phyloP scores from a whole-genome alignment of 371 early-diverging fungal species.

The Sanchytrium tribonematis region DNA sequence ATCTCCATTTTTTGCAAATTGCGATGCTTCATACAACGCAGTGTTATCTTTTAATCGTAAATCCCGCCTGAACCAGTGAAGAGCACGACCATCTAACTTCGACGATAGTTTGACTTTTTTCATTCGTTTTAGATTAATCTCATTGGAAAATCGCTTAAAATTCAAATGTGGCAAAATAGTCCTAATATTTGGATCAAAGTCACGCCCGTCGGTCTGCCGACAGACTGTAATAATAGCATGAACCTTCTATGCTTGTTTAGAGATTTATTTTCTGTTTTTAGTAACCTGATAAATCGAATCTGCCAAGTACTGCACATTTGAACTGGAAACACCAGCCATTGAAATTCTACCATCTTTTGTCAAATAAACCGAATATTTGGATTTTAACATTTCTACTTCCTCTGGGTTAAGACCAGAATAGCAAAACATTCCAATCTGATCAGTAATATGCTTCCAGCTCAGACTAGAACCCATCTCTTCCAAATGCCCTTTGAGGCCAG shows the following conservation, averaged over 20 bases:
- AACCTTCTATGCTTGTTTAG: too few relatives aligned
- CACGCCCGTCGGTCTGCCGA: too few relatives aligned
- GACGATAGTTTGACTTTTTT: too few relatives aligned
- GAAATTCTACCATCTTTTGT: constrained; percentile 89
- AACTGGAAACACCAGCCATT: constrained; percentile 72
- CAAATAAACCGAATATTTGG: constrained; percentile 71
- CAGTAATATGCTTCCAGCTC: constrained; percentile 76
- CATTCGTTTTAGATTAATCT: too few relatives aligned
- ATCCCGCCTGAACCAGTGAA: constrained; percentile 21
- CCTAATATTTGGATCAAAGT: too few relatives aligned
- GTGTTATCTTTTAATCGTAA: constrained; percentile 18
- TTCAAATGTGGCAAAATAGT: too few relatives aligned
- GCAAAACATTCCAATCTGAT: constrained; percentile 97
- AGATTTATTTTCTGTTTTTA: neutral
- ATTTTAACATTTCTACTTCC: constrained; percentile 28
- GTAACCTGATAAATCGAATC: constrained; percentile 44
- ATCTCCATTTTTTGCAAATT: too few relatives aligned
- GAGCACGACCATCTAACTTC: too few relatives aligned
- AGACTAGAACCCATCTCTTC: constrained; percentile 43
- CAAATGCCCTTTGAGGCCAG: constrained; percentile 40
- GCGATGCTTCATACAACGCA: constrained; percentile 13
- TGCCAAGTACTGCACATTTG: constrained; percentile 80
- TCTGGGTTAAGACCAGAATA: constrained; percentile 77
- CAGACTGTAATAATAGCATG: too few relatives aligned
- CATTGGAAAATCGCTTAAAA: too few relatives aligned